Conservation (phyloP, 148 eudicot genomes). For the Arctostaphylos glauca region DNA sequence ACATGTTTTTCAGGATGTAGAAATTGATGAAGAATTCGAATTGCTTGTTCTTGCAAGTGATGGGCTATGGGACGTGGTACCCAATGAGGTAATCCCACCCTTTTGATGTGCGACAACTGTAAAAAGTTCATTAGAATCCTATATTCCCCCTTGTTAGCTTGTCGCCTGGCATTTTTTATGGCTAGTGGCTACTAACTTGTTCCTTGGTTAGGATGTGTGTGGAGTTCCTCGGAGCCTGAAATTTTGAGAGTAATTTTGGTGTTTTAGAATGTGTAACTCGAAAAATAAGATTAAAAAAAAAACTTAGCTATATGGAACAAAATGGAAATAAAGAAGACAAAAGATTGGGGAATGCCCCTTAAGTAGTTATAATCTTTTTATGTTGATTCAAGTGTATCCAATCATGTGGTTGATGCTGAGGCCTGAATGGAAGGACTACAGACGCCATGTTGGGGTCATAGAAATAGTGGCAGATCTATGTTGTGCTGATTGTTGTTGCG, state of each 20-base stretch:
- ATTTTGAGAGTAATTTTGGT: background rate
- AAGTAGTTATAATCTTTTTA: background rate
- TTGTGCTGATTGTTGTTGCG: background rate
- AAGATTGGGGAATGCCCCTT: background rate
- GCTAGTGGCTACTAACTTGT: background rate
- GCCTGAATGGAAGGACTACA: background rate
- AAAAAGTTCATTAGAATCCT: background rate
- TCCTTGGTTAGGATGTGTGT: background rate
- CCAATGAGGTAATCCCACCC: conserved; percentile 65
- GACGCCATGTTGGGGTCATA: background rate
- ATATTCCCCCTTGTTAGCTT: background rate
- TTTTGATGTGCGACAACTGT: background rate
- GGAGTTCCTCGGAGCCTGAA: background rate
- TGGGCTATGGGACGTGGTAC: conserved; percentile 87
- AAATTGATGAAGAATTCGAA: conserved; percentile 59
- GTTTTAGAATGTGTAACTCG: background rate
- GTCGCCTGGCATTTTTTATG: background rate
- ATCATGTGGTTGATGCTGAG: background rate
- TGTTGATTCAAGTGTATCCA: background rate
- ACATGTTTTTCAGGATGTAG: conserved; percentile 48
- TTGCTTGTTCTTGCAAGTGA: conserved; percentile 85
- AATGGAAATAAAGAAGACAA: background rate
- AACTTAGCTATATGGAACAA: background rate
- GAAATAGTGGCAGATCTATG: background rate
- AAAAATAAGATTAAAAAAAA: background rate